phyloP scores from a whole-genome alignment of 495 filamentous ascomycete genomes.

The Bacidia rubella region DNA sequence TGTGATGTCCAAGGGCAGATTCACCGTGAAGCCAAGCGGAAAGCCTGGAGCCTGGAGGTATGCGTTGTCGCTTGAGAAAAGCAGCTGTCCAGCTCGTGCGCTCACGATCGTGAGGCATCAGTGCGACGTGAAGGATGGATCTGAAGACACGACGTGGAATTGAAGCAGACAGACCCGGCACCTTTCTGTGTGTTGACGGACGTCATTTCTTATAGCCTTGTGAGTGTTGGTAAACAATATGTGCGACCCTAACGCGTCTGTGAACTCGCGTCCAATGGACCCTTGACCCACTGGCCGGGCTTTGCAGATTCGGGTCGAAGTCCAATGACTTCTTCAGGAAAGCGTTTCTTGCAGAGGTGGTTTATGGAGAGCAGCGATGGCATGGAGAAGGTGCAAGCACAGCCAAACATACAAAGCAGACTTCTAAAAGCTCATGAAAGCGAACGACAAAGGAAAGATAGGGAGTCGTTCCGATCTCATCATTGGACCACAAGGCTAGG shows the following conservation, averaged over 20 bases:
- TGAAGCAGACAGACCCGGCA: too few species aligned
- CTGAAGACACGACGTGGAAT: too few species aligned
- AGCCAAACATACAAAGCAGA: not conserved
- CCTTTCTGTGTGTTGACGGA: not conserved
- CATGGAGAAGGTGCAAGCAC: not conserved
- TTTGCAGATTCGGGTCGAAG: too few species aligned
- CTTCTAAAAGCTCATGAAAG: not conserved
- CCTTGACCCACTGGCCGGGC: not conserved
- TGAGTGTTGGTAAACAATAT: not conserved
- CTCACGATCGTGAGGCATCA: not conserved
- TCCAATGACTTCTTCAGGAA: too few species aligned
- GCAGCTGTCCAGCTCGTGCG: not conserved
- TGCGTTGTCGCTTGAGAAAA: constrained; percentile 9
- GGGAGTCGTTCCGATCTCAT: too few species aligned
- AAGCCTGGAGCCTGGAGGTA: constrained; percentile 12
- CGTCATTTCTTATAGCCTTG: not conserved
- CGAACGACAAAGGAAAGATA: not conserved
- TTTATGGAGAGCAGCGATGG: not conserved
- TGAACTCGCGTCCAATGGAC: not conserved
- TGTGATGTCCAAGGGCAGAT: constrained; percentile 6
- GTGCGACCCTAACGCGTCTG: not conserved
- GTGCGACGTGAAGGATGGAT: not conserved
- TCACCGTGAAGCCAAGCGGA: constrained; percentile 15
- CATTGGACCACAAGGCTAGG: too few species aligned
- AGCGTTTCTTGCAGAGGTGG: too few species aligned